Conservation (phyloP, 2,329 filamentous ascomycete genomes). For the Metarhizium sp. region DNA sequence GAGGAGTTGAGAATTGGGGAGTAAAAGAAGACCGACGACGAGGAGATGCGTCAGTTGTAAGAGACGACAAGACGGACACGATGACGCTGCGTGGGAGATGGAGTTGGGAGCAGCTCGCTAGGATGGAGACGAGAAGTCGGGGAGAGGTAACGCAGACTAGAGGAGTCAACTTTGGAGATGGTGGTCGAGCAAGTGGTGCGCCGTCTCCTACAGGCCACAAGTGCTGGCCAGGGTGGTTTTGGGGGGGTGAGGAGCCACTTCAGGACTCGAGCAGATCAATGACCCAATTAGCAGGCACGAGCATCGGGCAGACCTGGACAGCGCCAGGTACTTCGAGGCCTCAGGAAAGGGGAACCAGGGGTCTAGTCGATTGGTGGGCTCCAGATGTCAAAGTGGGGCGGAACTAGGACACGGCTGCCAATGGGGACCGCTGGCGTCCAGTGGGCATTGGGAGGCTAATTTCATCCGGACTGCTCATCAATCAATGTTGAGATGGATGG, state of each 20-base stretch:
- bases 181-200: neutral
- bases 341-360: conserved; percentile 10
- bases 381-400: neutral
- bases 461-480: conserved; percentile 4
- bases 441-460: conserved; percentile 7
- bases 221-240: too few species aligned
- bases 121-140: conserved; percentile 7
- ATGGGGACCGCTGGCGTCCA: neutral
- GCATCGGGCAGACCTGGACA: too few species aligned
- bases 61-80: conserved; percentile 5
- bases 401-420: neutral
- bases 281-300: conserved; percentile 2
- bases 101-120: conserved; percentile 6
- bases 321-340: neutral
- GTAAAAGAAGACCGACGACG: conserved; percentile 7
- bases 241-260: neutral
- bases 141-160: neutral
- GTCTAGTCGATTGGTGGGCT: neutral
- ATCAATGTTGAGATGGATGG: too few species aligned
- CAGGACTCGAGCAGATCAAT: neutral
- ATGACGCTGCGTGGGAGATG: conserved; percentile 3
- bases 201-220: too few species aligned
- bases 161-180: conserved; percentile 5
- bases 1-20: conserved; percentile 7
- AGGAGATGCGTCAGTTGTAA: conserved; percentile 8